These are phyloP conservation scores for Suhomyces wounanorum DNA, from an alignment of 1,139 yeast genomes.

Conservation along the genomic window DNA sequence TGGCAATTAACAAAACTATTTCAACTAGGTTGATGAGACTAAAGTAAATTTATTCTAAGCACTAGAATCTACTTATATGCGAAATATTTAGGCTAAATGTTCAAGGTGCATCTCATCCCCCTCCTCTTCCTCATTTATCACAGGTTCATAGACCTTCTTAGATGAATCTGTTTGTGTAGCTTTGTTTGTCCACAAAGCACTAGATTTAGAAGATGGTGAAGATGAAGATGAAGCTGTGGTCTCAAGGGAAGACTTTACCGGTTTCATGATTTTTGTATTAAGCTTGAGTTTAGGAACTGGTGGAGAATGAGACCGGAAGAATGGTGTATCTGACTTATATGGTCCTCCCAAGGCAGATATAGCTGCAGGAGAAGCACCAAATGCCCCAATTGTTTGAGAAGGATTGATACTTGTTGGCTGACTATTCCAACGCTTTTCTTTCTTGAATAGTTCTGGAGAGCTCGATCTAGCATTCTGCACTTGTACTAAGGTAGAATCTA, in stretches of 20 bases:
- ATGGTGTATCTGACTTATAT: constrained; percentile 13
- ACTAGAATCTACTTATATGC: neutral
- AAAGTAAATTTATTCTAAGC: neutral
- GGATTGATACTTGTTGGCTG: constrained; percentile 6
- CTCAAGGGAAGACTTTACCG: constrained; percentile 10
- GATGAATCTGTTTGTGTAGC: constrained; percentile 9
- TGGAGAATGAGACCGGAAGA: constrained; percentile 36
- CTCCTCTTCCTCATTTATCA: constrained; percentile 33
- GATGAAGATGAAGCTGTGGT: constrained; percentile 2
- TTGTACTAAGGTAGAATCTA: constrained; percentile 14
- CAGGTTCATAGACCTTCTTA: constrained; percentile 23
- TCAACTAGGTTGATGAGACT: neutral
- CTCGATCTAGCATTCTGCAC: constrained; percentile 20
- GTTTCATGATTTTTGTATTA: constrained; percentile 15
- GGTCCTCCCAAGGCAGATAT: constrained; percentile 6
- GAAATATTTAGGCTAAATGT: neutral
- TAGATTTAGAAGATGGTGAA: neutral
- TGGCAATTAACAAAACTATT: neutral
- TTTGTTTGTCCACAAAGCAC: constrained; percentile 6
- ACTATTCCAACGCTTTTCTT: constrained; percentile 19
- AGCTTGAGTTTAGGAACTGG: constrained; percentile 32
- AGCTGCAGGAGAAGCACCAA: neutral
- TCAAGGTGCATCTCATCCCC: constrained; percentile 14
- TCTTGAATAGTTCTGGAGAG: constrained; percentile 24
- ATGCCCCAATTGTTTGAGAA: constrained; percentile 1